Evolutionary conservation across 2,329 filamentous ascomycete species (phyloP).

Genomic region (Sordariomycetes sp.): DNA sequence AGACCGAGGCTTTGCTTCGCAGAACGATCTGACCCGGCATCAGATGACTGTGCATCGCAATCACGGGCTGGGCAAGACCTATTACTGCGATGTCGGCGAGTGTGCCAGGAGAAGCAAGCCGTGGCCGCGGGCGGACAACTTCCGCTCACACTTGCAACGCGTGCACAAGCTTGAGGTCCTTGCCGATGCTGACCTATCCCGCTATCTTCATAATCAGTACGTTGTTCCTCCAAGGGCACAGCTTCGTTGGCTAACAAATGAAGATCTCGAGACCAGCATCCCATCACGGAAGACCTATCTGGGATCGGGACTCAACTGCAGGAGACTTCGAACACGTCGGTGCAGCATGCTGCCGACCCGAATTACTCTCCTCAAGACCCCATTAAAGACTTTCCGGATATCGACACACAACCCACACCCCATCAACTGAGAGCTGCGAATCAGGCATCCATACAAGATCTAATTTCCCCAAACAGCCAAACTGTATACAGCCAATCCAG

Average conservation of each 20-base stretch:
- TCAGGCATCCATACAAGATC: too few relatives aligned
- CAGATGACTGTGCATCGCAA: constrained; percentile 57
- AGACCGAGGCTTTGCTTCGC: constrained; percentile 63
- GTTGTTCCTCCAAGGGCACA: constrained; percentile 2
- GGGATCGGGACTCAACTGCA: neutral
- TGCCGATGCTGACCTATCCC: constrained; percentile 26
- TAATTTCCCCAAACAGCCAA: too few relatives aligned
- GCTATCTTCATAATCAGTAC: constrained; percentile 19
- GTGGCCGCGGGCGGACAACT: constrained; percentile 82
- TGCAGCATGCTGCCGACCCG: neutral
- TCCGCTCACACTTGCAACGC: constrained; percentile 65
- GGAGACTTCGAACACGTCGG: neutral
- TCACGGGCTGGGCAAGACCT: constrained; percentile 10
- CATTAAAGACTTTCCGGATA: neutral
- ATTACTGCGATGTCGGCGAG: constrained; percentile 13
- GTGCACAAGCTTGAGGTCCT: constrained; percentile 44
- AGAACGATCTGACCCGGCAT: constrained; percentile 76
- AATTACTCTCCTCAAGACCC: neutral
- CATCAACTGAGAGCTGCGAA: neutral
- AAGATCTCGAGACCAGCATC: neutral
- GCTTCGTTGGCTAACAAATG: neutral
- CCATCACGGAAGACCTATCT: neutral
- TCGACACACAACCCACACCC: neutral
- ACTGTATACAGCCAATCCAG: too few relatives aligned
- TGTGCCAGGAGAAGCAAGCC: constrained; percentile 38